phyloP scores from a whole-genome alignment of 1,139 yeast genomes.

The Pichia sp. region DNA sequence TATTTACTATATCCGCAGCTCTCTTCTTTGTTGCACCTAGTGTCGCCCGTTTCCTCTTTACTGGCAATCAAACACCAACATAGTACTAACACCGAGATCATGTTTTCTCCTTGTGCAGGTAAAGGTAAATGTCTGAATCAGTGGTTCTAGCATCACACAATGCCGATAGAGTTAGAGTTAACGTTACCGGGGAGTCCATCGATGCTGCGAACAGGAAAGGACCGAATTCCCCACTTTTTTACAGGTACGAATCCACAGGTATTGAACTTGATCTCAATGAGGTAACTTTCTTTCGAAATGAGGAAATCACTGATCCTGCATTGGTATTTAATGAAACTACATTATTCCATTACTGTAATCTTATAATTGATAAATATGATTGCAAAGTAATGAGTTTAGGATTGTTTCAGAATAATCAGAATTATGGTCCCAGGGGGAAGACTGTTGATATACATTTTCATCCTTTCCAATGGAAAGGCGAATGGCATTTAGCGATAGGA shows the following conservation, averaged over 20 bases:
- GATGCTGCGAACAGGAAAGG: too few species aligned
- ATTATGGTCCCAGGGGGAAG: conserved; percentile 24
- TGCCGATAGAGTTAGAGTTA: not conserved
- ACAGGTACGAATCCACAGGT: too few species aligned
- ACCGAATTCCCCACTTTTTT: too few species aligned
- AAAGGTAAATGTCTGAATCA: not conserved
- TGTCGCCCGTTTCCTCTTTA: too few species aligned
- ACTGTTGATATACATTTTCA: conserved; percentile 22
- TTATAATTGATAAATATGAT: conserved; percentile 22
- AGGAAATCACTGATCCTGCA: not conserved
- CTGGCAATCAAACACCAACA: too few species aligned
- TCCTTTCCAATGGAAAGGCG: conserved; percentile 25
- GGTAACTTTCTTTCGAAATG: conserved; percentile 3
- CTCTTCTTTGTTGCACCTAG: too few species aligned
- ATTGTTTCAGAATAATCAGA: conserved; percentile 17
- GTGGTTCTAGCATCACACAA: not conserved
- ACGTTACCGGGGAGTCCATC: too few species aligned
- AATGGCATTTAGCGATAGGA: conserved; percentile 30
- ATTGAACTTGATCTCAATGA: not conserved
- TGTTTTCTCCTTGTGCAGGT: too few species aligned
- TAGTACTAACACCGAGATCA: too few species aligned
- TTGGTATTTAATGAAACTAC: conserved; percentile 9
- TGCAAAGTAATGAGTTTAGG: conserved; percentile 13
- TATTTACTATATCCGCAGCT: too few species aligned
- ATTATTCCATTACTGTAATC: conserved; percentile 25